Conservation (phyloP, 495 filamentous ascomycete genomes). For the Penicillium argentinense region DNA sequence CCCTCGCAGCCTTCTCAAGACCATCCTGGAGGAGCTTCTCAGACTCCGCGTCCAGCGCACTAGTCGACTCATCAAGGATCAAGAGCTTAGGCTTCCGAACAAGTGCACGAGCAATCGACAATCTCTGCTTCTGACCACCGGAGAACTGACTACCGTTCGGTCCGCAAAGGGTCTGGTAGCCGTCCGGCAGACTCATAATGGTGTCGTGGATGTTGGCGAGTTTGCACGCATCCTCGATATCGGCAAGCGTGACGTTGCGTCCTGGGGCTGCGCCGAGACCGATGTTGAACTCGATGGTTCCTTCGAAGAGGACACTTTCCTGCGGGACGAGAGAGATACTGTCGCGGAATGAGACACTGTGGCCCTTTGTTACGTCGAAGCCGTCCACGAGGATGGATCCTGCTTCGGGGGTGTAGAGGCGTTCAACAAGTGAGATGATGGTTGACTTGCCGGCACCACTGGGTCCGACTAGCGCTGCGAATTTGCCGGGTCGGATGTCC, state of each 20-base stretch:
- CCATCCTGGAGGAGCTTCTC: conserved; percentile 71
- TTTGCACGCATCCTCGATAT: conserved; percentile 57
- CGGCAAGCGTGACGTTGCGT: conserved; percentile 40
- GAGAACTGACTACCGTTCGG: conserved; percentile 63
- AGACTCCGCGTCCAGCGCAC: conserved; percentile 69
- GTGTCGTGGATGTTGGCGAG: conserved; percentile 60
- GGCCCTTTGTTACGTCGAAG: conserved; percentile 36
- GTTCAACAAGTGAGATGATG: conserved; percentile 59
- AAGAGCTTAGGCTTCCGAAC: conserved; percentile 69
- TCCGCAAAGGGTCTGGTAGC: conserved; percentile 65
- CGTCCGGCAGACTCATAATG: conserved; percentile 55
- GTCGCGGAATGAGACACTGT: conserved; percentile 42
- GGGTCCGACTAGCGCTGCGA: conserved; percentile 59
- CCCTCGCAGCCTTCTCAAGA: conserved; percentile 62
- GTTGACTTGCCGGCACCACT: conserved; percentile 64
- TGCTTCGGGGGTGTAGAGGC: conserved; percentile 51
- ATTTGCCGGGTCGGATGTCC: conserved; percentile 55
- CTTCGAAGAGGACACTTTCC: conserved; percentile 54
- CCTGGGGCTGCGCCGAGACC: conserved; percentile 46
- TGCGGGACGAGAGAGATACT: conserved; percentile 55
- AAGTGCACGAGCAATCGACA: conserved; percentile 74
- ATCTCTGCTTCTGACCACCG: conserved; percentile 75
- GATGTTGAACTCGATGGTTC: conserved; percentile 55
- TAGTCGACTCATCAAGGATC: conserved; percentile 78
- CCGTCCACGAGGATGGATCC: conserved; percentile 45